phyloP scores from a whole-genome alignment of 805 yeast species.

The Saccharomyces mikatae region DNA sequence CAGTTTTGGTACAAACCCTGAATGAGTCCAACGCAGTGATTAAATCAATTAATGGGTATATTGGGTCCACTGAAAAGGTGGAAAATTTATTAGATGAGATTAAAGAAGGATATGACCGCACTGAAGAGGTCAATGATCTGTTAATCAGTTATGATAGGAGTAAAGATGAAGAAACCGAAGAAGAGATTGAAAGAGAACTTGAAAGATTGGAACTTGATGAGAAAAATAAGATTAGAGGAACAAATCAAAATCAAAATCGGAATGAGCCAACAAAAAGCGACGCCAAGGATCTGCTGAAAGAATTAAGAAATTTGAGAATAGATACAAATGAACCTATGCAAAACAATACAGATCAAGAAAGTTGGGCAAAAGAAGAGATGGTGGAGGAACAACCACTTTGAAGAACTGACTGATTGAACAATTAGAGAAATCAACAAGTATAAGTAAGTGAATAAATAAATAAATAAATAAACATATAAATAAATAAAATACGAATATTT shows the following conservation, averaged over 20 bases:
- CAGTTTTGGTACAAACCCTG: constrained; percentile 32
- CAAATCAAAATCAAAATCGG: constrained; percentile 4
- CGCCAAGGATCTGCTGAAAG: constrained; percentile 15
- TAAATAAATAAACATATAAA: too few relatives aligned
- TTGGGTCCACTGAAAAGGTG: constrained; percentile 39
- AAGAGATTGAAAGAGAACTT: constrained; percentile 35
- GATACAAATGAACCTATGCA: not conserved
- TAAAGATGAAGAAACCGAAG: constrained; percentile 25
- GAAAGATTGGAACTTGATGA: constrained; percentile 23
- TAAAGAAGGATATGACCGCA: constrained; percentile 31
- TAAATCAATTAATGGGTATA: constrained; percentile 31
- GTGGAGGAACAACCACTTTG: constrained; percentile 1
- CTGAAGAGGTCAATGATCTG: constrained; percentile 34
- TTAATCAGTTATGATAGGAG: constrained; percentile 9
- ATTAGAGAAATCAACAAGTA: not conserved
- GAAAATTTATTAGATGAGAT: constrained; percentile 36
- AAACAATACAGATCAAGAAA: not conserved
- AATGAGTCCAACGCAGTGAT: constrained; percentile 32
- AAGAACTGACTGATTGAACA: not conserved
- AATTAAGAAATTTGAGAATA: constrained; percentile 17
- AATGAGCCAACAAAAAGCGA: constrained; percentile 4
- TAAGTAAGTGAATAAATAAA: not conserved
- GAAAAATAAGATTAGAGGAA: constrained; percentile 13
- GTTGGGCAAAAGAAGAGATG: not conserved
- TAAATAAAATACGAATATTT: not conserved